Evolutionary conservation across 78 protist species (phyloP).

Genomic region (Isochrysis galbana): DNA sequence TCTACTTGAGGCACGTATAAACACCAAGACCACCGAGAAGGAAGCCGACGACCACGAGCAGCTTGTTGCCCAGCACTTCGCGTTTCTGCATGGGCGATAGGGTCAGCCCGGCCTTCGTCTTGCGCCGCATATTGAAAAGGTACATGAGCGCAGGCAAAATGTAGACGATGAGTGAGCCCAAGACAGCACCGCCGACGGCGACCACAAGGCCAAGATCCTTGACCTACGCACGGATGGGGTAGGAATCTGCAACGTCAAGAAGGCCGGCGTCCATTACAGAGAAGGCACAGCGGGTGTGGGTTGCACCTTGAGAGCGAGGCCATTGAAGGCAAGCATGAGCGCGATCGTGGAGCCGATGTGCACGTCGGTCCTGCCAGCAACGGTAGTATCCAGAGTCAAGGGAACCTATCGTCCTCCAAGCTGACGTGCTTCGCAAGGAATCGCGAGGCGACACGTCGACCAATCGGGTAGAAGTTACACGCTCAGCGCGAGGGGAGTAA

Average conservation of each 20-base stretch:
- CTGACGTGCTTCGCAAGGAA: too few relatives aligned
- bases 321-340: neutral
- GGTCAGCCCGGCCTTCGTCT: neutral
- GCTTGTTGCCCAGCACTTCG: neutral
- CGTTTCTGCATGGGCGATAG: neutral
- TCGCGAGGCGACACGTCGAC: neutral
- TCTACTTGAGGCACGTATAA: neutral
- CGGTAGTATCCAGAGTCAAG: too few relatives aligned
- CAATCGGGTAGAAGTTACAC: neutral
- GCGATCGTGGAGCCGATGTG: neutral
- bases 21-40: neutral
- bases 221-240: too few relatives aligned
- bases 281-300: too few relatives aligned
- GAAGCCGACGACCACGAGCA: neutral
- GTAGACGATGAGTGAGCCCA: conserved; percentile 16
- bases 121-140: neutral
- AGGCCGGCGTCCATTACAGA: too few relatives aligned
- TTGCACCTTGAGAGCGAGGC: neutral
- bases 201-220: neutral
- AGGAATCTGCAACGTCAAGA: too few relatives aligned
- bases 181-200: neutral
- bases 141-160: conserved; percentile 12
- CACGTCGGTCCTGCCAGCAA: neutral
- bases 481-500: neutral
- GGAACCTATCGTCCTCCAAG: too few relatives aligned